These are phyloP conservation scores for Colletotrichum sp. DNA, from an alignment of 2,329 filamentous ascomycete genomes.

Conservation along the genomic window DNA sequence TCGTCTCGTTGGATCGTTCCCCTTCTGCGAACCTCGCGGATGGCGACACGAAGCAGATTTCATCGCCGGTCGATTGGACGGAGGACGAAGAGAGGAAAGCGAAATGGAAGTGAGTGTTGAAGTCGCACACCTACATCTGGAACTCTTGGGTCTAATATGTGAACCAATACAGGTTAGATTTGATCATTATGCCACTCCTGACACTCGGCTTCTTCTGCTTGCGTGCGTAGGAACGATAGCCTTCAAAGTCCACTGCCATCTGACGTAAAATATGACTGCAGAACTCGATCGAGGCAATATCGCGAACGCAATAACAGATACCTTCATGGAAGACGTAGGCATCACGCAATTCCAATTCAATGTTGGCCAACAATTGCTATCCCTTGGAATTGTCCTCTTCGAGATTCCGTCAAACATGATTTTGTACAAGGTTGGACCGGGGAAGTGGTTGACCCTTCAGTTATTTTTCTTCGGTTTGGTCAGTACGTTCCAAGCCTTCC, in stretches of 20 bases:
- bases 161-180: constrained; percentile 33
- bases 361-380: constrained; percentile 54
- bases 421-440: constrained; percentile 51
- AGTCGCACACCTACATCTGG: not conserved
- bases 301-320: constrained; percentile 38
- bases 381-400: constrained; percentile 49
- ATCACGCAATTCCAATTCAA: constrained; percentile 58
- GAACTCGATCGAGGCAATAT: constrained; percentile 44
- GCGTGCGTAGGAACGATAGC: constrained; percentile 32
- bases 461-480: constrained; percentile 59
- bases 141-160: not conserved
- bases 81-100: constrained; percentile 39
- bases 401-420: constrained; percentile 54
- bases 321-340: constrained; percentile 53
- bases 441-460: constrained; percentile 58
- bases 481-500: constrained; percentile 59
- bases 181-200: constrained; percentile 46
- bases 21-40: not conserved
- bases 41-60: not conserved
- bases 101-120: constrained; percentile 39
- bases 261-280: constrained; percentile 4
- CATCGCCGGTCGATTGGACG: constrained; percentile 34
- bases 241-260: not conserved
- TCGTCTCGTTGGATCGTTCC: not conserved
- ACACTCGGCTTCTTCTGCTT: constrained; percentile 47